Base-by-base conservation (phyloP, 441 rosid species). In the Euphorbia neoarborescens region DNA sequence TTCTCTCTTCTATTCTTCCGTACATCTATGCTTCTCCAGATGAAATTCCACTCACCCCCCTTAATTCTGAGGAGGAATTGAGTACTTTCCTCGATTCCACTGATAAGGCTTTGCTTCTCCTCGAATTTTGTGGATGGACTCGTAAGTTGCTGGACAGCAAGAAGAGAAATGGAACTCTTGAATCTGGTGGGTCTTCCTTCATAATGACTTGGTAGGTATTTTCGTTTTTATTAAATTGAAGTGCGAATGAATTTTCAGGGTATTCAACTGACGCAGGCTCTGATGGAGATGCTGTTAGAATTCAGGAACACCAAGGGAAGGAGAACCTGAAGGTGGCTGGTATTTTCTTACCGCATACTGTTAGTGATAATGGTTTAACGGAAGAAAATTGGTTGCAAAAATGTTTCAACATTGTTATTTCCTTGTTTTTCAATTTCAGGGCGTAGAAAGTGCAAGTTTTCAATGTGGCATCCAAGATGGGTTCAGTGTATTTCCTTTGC, bases 91-190 rank as follows among this genome's bases (percentile, higher is more conserved):
- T 85, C 62, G 82, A 84, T 22, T 90, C 97, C 9, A 88, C 92
- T 59, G 99, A 91, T 74, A 88, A 83, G 82, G 87, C 89, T 70
- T 65, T 90, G 50, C 58, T 94, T 77, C 83, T 94, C 14, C 73
- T 84, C 28, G 97, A 94, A 35, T 86, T 87, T 78, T 91, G 99
- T 70, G 97, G 99, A 62, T 91, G 96, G 97, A 75, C 91, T 11
- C 74, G 79, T 22, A 77, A 82, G 58, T 76, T 94, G 77, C 57
- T 83, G 62, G 72, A 75, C 30, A 69, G 66, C 60, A 75, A 69
- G 69, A 80, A 75, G 71, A 83, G 77, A 25, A 91, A 88, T 71
- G 85, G 53, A 14, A 86, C 89, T 75, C 19, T 15, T 60, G 77
- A 71, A 65, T 60, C 71, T 78, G 86, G 73, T 69, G 44, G 6